Evolutionary conservation across 139 green algal genomes (phyloP).

Genomic region (Volvox reticuliferus): DNA sequence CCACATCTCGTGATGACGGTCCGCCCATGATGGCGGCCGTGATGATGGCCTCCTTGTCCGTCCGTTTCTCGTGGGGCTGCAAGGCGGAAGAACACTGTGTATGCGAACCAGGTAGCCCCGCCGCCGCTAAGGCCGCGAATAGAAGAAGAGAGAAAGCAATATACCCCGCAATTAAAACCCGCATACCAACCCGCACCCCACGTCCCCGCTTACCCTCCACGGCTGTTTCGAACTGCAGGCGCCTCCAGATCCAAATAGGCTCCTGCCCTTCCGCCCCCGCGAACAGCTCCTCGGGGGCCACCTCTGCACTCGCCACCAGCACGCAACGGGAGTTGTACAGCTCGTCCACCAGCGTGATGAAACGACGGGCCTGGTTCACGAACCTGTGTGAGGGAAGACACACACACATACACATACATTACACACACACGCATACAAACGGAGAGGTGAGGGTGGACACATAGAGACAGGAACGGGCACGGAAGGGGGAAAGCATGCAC

Average conservation of each 20-base stretch:
- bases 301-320: conserved; percentile 74
- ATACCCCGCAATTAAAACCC: not conserved
- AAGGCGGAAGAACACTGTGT: no score
- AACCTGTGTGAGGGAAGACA: conserved; percentile 53
- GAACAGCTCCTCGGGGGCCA: conserved; percentile 82
- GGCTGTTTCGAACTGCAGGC: conserved; percentile 87
- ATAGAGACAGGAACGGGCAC: not conserved
- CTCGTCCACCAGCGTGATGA: conserved; percentile 94
- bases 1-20: no score
- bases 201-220: conserved; percentile 75
- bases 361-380: conserved; percentile 87
- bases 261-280: conserved; percentile 50
- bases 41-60: no score
- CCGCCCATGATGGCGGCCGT: no score
- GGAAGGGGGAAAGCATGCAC: not conserved
- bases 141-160: no score
- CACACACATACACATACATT: no score
- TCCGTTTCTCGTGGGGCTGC: no score
- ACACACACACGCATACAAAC: not conserved
- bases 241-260: conserved; percentile 83
- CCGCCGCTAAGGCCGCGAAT: no score
- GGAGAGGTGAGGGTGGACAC: not conserved
- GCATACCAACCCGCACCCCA: not conserved
- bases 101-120: no score
- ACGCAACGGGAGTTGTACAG: conserved; percentile 66